Evolutionary conservation across 352 stramenopile genomes (phyloP), one percentile per base, ranked within the genome.

Genomic region (Phytophthora sansomeana): DNA sequence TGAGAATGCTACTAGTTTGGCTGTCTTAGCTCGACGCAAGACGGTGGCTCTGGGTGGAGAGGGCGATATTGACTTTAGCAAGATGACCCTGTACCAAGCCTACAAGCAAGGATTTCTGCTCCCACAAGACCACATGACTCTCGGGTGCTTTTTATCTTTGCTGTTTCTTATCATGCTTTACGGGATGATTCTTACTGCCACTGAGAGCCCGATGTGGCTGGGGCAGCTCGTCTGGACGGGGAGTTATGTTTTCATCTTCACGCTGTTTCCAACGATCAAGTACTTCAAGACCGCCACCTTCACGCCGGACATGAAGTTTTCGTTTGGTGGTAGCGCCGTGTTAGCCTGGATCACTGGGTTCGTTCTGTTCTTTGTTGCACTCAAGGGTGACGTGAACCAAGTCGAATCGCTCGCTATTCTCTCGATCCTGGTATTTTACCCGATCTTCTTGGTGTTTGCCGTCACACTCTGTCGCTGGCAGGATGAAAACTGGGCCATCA

Each of bases 401-500:
- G 72, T 93, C n/a, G 86, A 91, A 38, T 81, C 87, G 30, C 76
- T 96, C 36, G 80, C 78, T 26, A 86, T 96, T 35, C 57, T 96
- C 6, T 90, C 85, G 1, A 64, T 93, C 14, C 47, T 95, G 6
- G 74, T 95, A 8, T 87, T 90, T n/a, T 96, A 93, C 32, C 90
- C 90, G 41, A 78, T 88, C 5, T 87, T 95, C 52, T 59, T 96
- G 38, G 63, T 95, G 9, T 80, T 92, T 29, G 71, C 78, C 47
- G 75, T 91, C 35, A 91, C 84, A 16, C 55, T 97, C 3, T 78
- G 78, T 59, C 89, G 90, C 36, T 96, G 89, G 90, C 75, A 83
- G 24, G 87, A 96, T 57, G 83, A 86, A 13, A 67, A 81, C 26
- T 97, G 83, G 81, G 58, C 63, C 21, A 72, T 91, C 29, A 90